Evolutionary conservation across 2,329 filamentous ascomycete genomes (phyloP), one percentile per base, ranked within the genome.

Genomic region (Botrytis squamosa): DNA sequence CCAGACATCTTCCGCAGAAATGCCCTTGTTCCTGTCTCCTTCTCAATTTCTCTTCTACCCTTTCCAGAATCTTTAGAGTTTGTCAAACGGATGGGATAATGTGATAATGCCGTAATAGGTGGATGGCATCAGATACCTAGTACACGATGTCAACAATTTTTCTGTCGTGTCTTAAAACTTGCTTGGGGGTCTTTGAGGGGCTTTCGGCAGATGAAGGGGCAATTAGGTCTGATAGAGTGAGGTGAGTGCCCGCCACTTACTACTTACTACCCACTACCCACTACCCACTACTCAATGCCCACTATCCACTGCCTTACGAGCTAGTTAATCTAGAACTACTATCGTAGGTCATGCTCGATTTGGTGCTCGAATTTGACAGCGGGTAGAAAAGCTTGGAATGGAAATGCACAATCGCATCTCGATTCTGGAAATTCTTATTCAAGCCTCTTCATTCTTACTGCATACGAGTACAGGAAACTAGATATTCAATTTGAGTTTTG

Each of bases 151-250:
- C 1, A 40, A 29, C 14, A 44, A 33, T 20, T 49, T 14, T 55
- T 40, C 46, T 55, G 46, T 52, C n/a, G 46, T 68, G 46, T 55
- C 25, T 68, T 20, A 12, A 4, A 68, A 40, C 36, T 55, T 57
- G 52, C n/a, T 29, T 57, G n/a, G n/a, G 52, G 52, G 52, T 57
- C 52, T 29, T 33, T 55, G 65, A 68, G 46, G 65, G 46, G 65
- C 16, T 49, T 49, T 68, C 65, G 65, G 46, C 65, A 68, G 46
- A 68, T 68, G 65, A 68, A 68, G 46, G 65, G 36, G 65, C n/a
- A 29, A 29, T 52, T 66, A 66, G 64, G 29, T n/a, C 63, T 29
- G 63, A 49, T 49, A 10, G 63, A 65, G 63, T 25, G 42, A 44
- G 49, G 25, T 52, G 49, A 55, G 49, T 55, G 49, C 49, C 49